phyloP scores from a whole-genome alignment of 306 rosid species.

The Hippophae tibetana region DNA sequence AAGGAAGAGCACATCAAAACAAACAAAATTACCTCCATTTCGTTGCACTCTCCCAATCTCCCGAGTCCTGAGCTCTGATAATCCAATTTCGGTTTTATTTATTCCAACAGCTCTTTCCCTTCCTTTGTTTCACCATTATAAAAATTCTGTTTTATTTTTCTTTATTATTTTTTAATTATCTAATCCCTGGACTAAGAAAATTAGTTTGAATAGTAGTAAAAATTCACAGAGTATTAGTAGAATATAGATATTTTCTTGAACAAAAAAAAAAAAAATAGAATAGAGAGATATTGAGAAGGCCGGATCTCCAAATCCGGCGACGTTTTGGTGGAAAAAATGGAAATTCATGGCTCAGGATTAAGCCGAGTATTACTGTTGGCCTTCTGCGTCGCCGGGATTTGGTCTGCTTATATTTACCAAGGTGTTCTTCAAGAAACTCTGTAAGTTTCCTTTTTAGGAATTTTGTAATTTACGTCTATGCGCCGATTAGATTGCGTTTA shows the following conservation, averaged over 20 bases:
- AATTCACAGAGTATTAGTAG: too few relatives aligned
- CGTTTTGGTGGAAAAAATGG: slow-evolving; percentile 37
- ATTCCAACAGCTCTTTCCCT: too few relatives aligned
- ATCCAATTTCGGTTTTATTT: too few relatives aligned
- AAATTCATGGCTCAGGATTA: slow-evolving; percentile 68
- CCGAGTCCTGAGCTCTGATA: too few relatives aligned
- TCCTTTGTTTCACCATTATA: too few relatives aligned
- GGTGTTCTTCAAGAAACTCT: slow-evolving; percentile 93
- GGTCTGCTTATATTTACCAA: slow-evolving; percentile 94
- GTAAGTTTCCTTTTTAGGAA: slow-evolving; percentile 27
- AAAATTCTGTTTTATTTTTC: too few relatives aligned
- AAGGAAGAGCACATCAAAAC: background rate
- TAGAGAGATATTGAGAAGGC: slow-evolving; percentile 5
- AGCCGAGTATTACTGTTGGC: slow-evolving; percentile 64
- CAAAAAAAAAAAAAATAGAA: background rate
- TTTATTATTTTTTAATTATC: too few relatives aligned
- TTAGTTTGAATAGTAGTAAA: too few relatives aligned
- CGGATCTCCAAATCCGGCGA: slow-evolving; percentile 33
- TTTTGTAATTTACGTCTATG: too few relatives aligned
- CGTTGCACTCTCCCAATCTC: too few relatives aligned
- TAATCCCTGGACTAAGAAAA: too few relatives aligned
- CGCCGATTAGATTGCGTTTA: too few relatives aligned
- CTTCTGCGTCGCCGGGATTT: slow-evolving; percentile 84
- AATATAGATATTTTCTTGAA: background rate
- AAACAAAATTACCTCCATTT: background rate